These are phyloP conservation scores for Stachybotrys chlorohalonatus DNA, from an alignment of 2,329 filamentous ascomycete species.

Conservation along the genomic window DNA sequence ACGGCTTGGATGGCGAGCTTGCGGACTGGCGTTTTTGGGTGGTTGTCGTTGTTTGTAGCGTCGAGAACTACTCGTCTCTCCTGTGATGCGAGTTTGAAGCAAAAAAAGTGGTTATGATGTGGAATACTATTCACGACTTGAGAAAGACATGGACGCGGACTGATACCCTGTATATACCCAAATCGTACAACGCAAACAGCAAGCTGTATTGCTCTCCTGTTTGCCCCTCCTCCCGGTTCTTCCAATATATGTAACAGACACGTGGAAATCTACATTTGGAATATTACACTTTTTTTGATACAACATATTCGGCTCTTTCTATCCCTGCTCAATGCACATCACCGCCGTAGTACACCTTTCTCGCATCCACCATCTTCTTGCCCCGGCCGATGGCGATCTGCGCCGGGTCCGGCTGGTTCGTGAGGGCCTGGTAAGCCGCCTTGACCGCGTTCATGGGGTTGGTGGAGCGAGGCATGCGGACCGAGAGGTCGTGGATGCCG, in stretches of 20 bases:
- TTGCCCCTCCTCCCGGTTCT: too few species aligned
- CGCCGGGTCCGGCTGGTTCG: conserved; percentile 78
- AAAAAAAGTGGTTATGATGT: too few species aligned
- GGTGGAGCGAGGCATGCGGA: conserved; percentile 71
- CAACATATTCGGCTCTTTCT: neutral
- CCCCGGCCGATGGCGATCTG: conserved; percentile 82
- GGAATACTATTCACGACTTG: too few species aligned
- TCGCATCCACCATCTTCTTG: conserved; percentile 90
- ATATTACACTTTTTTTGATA: neutral
- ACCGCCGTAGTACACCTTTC: conserved; percentile 95
- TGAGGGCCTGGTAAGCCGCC: conserved; percentile 74
- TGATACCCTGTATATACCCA: neutral
- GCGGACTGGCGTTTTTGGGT: too few species aligned
- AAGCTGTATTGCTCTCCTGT: too few species aligned
- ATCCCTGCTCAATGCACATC: conserved; percentile 29
- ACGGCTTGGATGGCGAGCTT: too few species aligned
- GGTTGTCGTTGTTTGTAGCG: too few species aligned
- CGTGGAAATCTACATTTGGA: neutral
- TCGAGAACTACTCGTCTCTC: too few species aligned
- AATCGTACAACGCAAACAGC: neutral
- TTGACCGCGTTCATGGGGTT: conserved; percentile 99
- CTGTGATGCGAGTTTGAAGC: too few species aligned
- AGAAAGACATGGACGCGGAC: neutral
- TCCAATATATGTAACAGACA: neutral
- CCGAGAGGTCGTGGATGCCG: conserved; percentile 81